Evolutionary conservation across 768 basidiomycete species (phyloP).

Genomic region (Boletus sensibilis): DNA sequence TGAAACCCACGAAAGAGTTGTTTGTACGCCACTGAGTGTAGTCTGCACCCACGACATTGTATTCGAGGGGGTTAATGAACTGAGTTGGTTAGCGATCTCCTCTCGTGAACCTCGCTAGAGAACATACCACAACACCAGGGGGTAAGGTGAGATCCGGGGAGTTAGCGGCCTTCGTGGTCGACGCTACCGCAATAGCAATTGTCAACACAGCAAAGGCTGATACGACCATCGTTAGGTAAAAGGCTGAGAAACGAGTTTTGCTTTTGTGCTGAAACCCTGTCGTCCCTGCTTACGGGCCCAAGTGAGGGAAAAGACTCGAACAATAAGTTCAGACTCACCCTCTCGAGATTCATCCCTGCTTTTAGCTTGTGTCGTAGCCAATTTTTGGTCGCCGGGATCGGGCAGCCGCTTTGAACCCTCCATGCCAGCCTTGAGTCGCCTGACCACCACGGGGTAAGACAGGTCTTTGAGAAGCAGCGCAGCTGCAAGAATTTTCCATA

Average conservation of each 20-base stretch:
- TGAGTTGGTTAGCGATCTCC: conserved; percentile 17
- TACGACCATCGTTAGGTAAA: not conserved
- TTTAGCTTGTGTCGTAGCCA: not conserved
- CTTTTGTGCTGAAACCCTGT: not conserved
- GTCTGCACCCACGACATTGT: conserved; percentile 50
- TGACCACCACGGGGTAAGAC: no score
- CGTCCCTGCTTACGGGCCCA: not conserved
- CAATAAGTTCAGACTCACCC: no score
- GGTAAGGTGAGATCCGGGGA: conserved; percentile 11
- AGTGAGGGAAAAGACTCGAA: no score
- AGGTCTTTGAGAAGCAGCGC: no score
- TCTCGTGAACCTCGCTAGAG: not conserved
- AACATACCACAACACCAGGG: conserved; percentile 23
- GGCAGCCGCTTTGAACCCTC: not conserved
- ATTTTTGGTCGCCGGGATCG: not conserved
- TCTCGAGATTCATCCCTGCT: no score
- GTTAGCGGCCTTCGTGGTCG: not conserved
- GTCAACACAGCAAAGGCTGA: conserved; percentile 4
- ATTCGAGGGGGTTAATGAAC: conserved; percentile 51
- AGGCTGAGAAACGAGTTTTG: not conserved
- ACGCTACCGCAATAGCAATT: conserved; percentile 1
- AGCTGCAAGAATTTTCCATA: no score
- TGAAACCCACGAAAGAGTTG: conserved; percentile 47
- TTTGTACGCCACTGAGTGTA: conserved; percentile 36
- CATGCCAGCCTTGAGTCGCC: no score